phyloP scores from a whole-genome alignment of 345 rosid species.

The Arabidopsis thaliana region TAIR10.1 NC_003070.9:18803501-18804000 shows the following conservation, averaged over 20 bases:
- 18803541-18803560: background rate
- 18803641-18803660: conserved; percentile 1
- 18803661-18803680: background rate
- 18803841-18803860: background rate
- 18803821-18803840: background rate
- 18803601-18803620: conserved; percentile 2
- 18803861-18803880: background rate
- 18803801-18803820: too few relatives aligned
- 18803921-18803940: too few relatives aligned
- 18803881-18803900: background rate
- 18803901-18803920: too few relatives aligned
- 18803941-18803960: too few relatives aligned
- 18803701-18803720: background rate
- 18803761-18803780: background rate
- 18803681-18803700: background rate
- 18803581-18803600: background rate
- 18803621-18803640: conserved; percentile 9
- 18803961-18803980: too few relatives aligned
- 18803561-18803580: conserved; percentile 1
- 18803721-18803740: background rate
- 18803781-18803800: background rate
- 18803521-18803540: background rate
- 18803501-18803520: background rate
- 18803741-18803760: background rate
- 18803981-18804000: too few relatives aligned